Percentiles rank a stretch among this genome's conserved stretches.
phyloP scores from a whole-genome alignment of 257 asterid species.

The Solanum clarkiae region DNA sequence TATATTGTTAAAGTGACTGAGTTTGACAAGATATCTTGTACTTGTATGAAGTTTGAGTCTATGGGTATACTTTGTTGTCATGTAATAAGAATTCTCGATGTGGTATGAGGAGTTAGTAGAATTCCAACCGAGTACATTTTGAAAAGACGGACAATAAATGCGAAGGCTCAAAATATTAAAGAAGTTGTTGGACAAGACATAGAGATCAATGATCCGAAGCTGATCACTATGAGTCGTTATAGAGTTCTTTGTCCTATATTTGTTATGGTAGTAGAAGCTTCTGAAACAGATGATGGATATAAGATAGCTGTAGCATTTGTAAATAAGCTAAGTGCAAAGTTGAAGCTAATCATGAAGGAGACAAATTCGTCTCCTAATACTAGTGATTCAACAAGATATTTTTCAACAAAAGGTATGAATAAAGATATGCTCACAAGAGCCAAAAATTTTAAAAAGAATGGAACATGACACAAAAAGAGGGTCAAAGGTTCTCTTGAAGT shows the following conservation, averaged over 20 bases:
- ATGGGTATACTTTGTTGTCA: not conserved
- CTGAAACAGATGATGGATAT: not conserved
- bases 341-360: not conserved
- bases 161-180: not conserved
- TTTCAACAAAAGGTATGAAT: not conserved
- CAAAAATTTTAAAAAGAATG: not conserved
- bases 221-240: not conserved
- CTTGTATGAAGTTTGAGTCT: not conserved
- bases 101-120: not conserved
- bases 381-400: not conserved
- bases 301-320: not conserved
- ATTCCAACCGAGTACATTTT: not conserved
- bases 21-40: not conserved
- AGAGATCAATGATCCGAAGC: not conserved
- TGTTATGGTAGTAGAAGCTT: not conserved
- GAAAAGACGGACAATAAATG: not conserved
- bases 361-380: not conserved
- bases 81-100: not conserved
- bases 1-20: not conserved
- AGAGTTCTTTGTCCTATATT: not conserved
- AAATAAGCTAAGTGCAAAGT: not conserved
- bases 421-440: not conserved
- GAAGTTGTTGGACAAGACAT: not conserved
- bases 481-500: not conserved
- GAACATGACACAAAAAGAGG: not conserved